Percentiles rank a stretch among this genome's conserved stretches.
Conservation (phyloP, 208 protist species). For the Endotrypanum monterogeii region DNA sequence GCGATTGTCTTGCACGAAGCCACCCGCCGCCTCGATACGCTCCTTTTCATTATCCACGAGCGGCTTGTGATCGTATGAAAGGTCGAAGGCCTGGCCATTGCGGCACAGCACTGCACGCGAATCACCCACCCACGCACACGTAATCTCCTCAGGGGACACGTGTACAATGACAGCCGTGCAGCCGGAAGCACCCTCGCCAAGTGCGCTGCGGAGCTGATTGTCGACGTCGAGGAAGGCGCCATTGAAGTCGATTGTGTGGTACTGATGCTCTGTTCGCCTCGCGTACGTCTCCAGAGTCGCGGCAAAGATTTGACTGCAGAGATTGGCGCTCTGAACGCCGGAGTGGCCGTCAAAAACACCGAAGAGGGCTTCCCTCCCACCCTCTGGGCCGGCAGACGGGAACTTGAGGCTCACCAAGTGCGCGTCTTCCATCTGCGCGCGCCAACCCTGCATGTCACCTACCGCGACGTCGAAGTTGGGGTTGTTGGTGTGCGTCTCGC, state of each 20-base stretch:
- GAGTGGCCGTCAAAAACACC: constrained; percentile 91
- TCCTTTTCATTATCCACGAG: constrained; percentile 57
- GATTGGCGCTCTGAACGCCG: constrained; percentile 48
- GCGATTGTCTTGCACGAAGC: constrained; percentile 90
- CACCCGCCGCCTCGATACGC: constrained; percentile 87
- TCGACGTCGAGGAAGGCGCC: constrained; percentile 76
- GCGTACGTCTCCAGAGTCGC: constrained; percentile 34
- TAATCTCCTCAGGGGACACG: constrained; percentile 71
- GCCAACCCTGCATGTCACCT: constrained; percentile 89
- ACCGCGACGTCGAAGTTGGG: constrained; percentile 75
- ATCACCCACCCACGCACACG: constrained; percentile 93
- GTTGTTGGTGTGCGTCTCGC: constrained; percentile 47
- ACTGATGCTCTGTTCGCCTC: constrained; percentile 16
- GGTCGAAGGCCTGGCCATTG: constrained; percentile 66
- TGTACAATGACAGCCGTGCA: constrained; percentile 76
- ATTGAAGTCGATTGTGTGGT: constrained; percentile 61
- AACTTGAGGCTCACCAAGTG: constrained; percentile 73
- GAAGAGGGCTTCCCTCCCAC: constrained; percentile 68
- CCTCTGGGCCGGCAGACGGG: constrained; percentile 26
- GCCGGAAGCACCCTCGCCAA: constrained; percentile 50
- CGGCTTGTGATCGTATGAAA: constrained; percentile 94
- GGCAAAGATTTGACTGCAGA: constrained; percentile 45
- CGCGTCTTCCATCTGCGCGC: constrained; percentile 89
- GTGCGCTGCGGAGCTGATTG: constrained; percentile 29
- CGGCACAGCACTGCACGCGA: constrained; percentile 89